phyloP scores from a whole-genome alignment of 139 green algal species.

The Chlorella sp. region DNA sequence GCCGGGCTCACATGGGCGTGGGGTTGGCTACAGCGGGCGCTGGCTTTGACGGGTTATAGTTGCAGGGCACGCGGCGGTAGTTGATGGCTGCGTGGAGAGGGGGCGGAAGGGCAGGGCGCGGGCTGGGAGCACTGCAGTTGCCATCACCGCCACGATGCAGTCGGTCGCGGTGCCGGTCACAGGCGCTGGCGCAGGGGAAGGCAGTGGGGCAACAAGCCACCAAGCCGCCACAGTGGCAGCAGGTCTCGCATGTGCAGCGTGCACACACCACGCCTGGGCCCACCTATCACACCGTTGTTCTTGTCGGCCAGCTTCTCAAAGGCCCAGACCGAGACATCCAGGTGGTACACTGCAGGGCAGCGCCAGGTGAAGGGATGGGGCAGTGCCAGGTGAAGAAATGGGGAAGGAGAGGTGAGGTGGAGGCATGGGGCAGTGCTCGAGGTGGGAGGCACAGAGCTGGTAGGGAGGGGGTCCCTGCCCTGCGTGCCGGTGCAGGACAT shows the following conservation, averaged over 20 bases:
- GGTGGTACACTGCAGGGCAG: constrained; percentile 16
- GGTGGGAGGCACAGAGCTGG: not conserved
- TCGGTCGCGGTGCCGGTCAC: not conserved
- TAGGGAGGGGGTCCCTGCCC: not conserved
- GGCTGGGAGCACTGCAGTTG: not conserved
- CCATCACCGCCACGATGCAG: not conserved
- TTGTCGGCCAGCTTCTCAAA: constrained; percentile 36
- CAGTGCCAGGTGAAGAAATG: too few relatives aligned
- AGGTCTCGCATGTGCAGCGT: not conserved
- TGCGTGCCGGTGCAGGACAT: too few relatives aligned
- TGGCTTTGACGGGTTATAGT: constrained; percentile 3
- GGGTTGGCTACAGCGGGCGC: not conserved
- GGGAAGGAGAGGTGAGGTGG: too few relatives aligned
- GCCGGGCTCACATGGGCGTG: not conserved
- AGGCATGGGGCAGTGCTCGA: too few relatives aligned
- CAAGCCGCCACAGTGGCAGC: not conserved
- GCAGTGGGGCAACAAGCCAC: not conserved
- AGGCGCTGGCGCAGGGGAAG: not conserved
- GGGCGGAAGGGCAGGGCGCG: not conserved
- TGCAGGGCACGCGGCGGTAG: constrained; percentile 28
- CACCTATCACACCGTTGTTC: constrained; percentile 24
- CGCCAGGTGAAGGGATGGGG: too few relatives aligned
- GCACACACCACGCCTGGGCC: not conserved
- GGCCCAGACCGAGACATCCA: constrained; percentile 31
- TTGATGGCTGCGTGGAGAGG: not conserved